Conservation (phyloP, 768 basidiomycete genomes). For the Crepidotus variabilis region DNA sequence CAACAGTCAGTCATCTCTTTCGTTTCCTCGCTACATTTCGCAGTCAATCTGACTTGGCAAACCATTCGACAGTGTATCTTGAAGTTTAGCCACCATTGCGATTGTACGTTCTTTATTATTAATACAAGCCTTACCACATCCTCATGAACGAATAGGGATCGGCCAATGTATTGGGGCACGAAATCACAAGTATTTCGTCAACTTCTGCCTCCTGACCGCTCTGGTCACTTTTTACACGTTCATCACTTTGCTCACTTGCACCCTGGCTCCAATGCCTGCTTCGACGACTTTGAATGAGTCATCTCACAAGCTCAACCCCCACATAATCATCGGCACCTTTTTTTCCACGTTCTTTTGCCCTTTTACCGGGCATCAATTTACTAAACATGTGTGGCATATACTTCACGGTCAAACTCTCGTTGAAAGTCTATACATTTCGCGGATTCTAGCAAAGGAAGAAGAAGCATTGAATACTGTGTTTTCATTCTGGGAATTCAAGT, state of each 20-base stretch:
- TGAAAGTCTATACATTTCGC: too few relatives aligned
- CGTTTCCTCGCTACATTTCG: not conserved
- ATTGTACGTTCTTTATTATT: conserved; percentile 35
- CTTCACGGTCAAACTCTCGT: too few relatives aligned
- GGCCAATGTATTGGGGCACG: conserved; percentile 94
- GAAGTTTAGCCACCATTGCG: conserved; percentile 87
- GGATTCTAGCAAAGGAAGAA: too few relatives aligned
- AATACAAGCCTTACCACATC: not conserved
- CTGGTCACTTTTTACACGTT: conserved; percentile 63
- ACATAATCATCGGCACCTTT: too few relatives aligned
- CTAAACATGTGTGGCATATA: too few relatives aligned
- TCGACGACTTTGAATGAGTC: conserved; percentile 53
- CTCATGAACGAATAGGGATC: conserved; percentile 56
- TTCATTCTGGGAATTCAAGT: too few relatives aligned
- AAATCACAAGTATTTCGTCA: conserved; percentile 89
- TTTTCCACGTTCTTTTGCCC: too few relatives aligned
- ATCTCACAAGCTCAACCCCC: too few relatives aligned
- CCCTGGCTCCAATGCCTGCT: conserved; percentile 66
- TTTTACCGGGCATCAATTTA: too few relatives aligned
- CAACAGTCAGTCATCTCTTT: conserved; percentile 52
- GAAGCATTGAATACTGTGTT: too few relatives aligned
- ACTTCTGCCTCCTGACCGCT: conserved; percentile 63
- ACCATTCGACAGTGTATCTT: conserved; percentile 56
- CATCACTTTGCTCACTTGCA: conserved; percentile 63
- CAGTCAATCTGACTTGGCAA: not conserved